Evolutionary conservation across 345 rosid species (phyloP).

Genomic region (Linum tenue): DNA sequence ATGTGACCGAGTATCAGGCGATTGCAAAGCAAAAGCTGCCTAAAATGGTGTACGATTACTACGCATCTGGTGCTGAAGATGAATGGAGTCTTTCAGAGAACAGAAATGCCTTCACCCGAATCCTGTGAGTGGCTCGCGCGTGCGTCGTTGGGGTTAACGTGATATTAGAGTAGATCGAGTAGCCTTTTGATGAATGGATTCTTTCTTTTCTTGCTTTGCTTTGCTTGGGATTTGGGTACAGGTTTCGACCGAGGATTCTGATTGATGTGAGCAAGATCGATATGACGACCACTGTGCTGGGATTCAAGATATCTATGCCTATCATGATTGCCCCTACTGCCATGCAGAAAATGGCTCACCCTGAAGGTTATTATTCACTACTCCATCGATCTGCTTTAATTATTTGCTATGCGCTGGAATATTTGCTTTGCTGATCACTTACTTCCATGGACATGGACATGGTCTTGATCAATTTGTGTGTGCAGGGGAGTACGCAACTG

Average conservation of each 20-base stretch:
- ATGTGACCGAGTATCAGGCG: slow-evolving; percentile 74
- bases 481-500: slow-evolving; percentile 90
- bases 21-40: slow-evolving; percentile 84
- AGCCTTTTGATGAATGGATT: too few species aligned
- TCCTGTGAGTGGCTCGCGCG: slow-evolving; percentile 50
- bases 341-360: slow-evolving; percentile 99
- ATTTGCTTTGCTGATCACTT: too few species aligned
- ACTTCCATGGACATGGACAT: too few species aligned
- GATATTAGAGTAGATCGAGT: too few species aligned
- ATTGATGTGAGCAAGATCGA: slow-evolving; percentile 86
- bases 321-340: slow-evolving; percentile 96
- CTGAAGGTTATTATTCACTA: slow-evolving; percentile 45
- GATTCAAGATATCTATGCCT: slow-evolving; percentile 92
- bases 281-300: slow-evolving; percentile 60
- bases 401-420: not conserved
- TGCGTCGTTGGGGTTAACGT: too few species aligned
- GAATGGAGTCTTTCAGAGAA: slow-evolving; percentile 90
- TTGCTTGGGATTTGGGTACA: slow-evolving; percentile 6
- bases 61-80: slow-evolving; percentile 93
- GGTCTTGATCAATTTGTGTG: not conserved
- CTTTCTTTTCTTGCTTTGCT: too few species aligned
- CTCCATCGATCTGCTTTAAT: not conserved
- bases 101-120: slow-evolving; percentile 74
- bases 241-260: slow-evolving; percentile 88
- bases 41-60: slow-evolving; percentile 89